These are phyloP conservation scores for Limonomyces culmigenus DNA, from an alignment of 1,284 basidiomycete genomes.

Conservation along the genomic window DNA sequence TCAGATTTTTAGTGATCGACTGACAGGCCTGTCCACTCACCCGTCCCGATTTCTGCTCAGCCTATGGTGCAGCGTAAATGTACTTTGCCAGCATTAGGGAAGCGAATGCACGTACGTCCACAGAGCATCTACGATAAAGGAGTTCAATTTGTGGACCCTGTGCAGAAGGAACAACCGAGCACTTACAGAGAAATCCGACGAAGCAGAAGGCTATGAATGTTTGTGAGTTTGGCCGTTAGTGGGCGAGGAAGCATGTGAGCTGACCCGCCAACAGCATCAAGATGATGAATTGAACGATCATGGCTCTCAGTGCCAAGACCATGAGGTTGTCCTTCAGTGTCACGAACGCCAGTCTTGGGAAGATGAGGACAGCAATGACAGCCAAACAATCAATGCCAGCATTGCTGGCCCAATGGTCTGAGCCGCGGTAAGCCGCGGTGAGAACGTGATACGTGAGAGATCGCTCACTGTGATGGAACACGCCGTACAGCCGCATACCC, in stretches of 20 bases:
- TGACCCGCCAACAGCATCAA: conserved; percentile 82
- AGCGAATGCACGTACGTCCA: conserved; percentile 52
- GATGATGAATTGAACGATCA: conserved; percentile 62
- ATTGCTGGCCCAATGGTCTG: conserved; percentile 42
- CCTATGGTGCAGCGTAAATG: conserved; percentile 17
- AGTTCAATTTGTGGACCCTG: too few species aligned
- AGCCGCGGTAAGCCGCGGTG: neutral
- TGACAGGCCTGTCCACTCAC: conserved; percentile 20
- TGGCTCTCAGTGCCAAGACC: conserved; percentile 63
- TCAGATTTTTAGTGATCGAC: neutral
- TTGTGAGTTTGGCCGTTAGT: too few species aligned
- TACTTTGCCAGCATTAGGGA: conserved; percentile 1
- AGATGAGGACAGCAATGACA: conserved; percentile 72
- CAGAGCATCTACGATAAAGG: too few species aligned
- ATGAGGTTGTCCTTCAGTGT: conserved; percentile 77
- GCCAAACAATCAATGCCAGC: conserved; percentile 61
- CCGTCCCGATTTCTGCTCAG: conserved; percentile 38
- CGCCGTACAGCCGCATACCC: conserved; percentile 54
- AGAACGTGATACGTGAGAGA: neutral
- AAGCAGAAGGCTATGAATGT: conserved; percentile 87
- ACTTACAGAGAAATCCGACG: conserved; percentile 77
- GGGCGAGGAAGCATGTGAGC: too few species aligned
- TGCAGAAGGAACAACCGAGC: too few species aligned
- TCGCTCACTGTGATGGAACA: conserved; percentile 37
- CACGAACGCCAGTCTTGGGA: conserved; percentile 74